A percentile compares a stretch with the other conserved stretches of the same genome.
phyloP scores from a whole-genome alignment of 768 basidiomycete species.

The Lactarius evosmus region DNA sequence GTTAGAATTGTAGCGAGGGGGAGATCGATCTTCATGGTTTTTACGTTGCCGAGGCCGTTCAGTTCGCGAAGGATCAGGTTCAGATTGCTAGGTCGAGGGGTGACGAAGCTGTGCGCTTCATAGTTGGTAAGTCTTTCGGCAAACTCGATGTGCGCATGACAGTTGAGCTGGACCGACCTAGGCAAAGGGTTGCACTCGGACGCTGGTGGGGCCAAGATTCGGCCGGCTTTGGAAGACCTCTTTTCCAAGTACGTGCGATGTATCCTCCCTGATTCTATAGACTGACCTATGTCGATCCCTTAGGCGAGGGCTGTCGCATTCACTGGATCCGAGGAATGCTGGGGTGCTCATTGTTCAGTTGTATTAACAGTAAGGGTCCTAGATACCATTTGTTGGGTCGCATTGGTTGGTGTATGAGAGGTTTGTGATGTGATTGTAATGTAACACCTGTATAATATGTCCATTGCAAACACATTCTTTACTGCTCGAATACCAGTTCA shows the following conservation, averaged over 20 bases:
- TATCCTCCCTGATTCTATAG: background rate
- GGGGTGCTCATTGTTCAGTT: conserved; percentile 15
- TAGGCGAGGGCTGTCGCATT: background rate
- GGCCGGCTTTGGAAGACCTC: conserved; percentile 13
- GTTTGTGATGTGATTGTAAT: background rate
- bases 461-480: background rate
- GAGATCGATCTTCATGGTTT: conserved; percentile 17
- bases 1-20: background rate
- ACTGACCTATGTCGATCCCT: background rate
- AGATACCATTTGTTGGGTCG: background rate
- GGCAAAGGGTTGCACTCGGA: conserved; percentile 13
- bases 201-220: conserved; percentile 2
- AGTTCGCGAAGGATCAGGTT: conserved; percentile 5
- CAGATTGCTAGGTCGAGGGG: background rate
- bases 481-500: background rate
- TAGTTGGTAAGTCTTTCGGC: conserved; percentile 10
- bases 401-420: background rate
- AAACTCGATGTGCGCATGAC: background rate
- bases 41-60: conserved; percentile 5
- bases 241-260: conserved; percentile 10
- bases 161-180: background rate
- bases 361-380: background rate
- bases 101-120: background rate
- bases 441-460: background rate
- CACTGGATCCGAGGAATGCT: conserved; percentile 3